Conservation (phyloP, 495 filamentous ascomycete genomes). For the Penicillium tannophilum region DNA sequence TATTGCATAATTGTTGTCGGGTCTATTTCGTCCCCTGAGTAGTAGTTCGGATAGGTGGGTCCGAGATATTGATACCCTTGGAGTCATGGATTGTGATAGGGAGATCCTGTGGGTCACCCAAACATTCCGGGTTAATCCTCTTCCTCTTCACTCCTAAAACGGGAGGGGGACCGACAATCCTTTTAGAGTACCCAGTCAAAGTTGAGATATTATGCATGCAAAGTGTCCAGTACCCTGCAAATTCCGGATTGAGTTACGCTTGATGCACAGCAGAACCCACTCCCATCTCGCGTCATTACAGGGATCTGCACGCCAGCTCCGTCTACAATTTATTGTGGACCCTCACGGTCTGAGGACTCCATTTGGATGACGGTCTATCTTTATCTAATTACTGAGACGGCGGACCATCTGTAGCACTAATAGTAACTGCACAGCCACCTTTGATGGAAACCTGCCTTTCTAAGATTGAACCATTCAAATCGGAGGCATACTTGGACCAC, state of each 20-base stretch:
- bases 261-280: neutral
- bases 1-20: neutral
- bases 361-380: neutral
- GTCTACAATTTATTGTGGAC: neutral
- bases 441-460: too few species aligned
- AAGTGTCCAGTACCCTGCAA: neutral
- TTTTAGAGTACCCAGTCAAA: neutral
- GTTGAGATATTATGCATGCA: neutral
- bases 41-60: neutral
- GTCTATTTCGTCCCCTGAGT: neutral
- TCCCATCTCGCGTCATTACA: neutral
- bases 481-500: too few species aligned
- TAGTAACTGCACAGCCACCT: too few species aligned
- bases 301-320: neutral
- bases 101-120: neutral
- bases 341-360: neutral
- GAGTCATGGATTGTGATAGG: slow-evolving; percentile 1
- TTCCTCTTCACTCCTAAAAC: slow-evolving; percentile 1
- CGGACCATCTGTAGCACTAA: too few species aligned
- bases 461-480: too few species aligned
- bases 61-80: neutral
- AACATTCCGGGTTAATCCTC: slow-evolving; percentile 2
- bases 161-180: neutral
- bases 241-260: neutral
- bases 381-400: neutral